These are phyloP conservation scores for Leccinum olivaceopallidum DNA, from an alignment of 768 basidiomycete species.

Conservation along the genomic window DNA sequence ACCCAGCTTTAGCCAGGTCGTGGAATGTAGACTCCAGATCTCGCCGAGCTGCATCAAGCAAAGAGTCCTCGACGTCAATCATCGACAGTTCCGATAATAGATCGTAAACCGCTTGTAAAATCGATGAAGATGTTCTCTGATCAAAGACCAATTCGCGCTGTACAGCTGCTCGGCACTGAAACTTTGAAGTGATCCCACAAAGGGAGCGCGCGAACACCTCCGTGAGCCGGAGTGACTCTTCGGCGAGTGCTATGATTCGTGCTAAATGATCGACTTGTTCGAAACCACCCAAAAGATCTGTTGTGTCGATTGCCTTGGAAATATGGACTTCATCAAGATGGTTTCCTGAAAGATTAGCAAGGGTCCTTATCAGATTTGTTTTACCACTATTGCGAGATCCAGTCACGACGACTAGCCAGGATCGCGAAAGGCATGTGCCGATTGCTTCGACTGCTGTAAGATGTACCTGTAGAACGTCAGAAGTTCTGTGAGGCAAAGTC, in stretches of 20 bases:
- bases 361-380: slow-evolving; percentile 63
- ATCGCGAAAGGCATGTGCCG: slow-evolving; percentile 68
- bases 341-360: slow-evolving; percentile 73
- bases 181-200: slow-evolving; percentile 20
- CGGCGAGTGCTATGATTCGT: slow-evolving; percentile 38
- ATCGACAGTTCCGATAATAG: slow-evolving; percentile 32
- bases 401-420: slow-evolving; percentile 89
- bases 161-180: slow-evolving; percentile 16
- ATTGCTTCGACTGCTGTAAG: slow-evolving; percentile 71
- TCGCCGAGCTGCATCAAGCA: slow-evolving; percentile 14
- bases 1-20: slow-evolving; percentile 23
- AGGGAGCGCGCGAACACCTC: slow-evolving; percentile 41
- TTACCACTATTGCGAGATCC: slow-evolving; percentile 79
- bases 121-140: slow-evolving; percentile 17
- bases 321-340: slow-evolving; percentile 70
- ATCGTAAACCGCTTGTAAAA: slow-evolving; percentile 27
- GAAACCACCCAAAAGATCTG: slow-evolving; percentile 93
- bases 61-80: slow-evolving; percentile 11
- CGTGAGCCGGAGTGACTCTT: slow-evolving; percentile 40
- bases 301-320: slow-evolving; percentile 87
- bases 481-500: slow-evolving; percentile 40
- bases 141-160: slow-evolving; percentile 19
- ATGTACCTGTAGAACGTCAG: slow-evolving; percentile 60
- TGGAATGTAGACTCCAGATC: slow-evolving; percentile 24
- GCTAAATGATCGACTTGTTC: slow-evolving; percentile 78